These are phyloP conservation scores for Sclerotinia trifoliorum DNA, from an alignment of 2,329 filamentous ascomycete species.

Conservation along the genomic window DNA sequence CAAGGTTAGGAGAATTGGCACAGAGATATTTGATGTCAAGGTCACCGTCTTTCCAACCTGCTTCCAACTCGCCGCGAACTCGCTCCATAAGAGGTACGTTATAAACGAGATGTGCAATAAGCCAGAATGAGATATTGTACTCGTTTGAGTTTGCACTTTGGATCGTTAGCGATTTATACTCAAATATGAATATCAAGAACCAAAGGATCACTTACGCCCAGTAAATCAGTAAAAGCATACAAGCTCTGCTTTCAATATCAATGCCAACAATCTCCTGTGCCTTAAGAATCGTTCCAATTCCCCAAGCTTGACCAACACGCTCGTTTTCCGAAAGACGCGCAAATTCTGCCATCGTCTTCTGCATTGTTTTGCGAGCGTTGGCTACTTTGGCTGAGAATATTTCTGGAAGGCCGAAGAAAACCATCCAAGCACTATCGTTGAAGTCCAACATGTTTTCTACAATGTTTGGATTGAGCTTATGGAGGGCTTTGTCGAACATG, in stretches of 20 bases:
- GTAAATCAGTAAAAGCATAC: slow-evolving; percentile 12
- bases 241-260: slow-evolving; percentile 12
- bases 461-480: slow-evolving; percentile 14
- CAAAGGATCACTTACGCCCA: slow-evolving; percentile 17
- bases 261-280: slow-evolving; percentile 13
- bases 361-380: slow-evolving; percentile 12
- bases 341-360: slow-evolving; percentile 14
- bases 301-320: slow-evolving; percentile 8
- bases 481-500: slow-evolving; percentile 15
- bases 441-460: slow-evolving; percentile 15
- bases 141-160: slow-evolving; percentile 22
- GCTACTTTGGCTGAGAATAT: slow-evolving; percentile 16
- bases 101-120: slow-evolving; percentile 14
- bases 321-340: slow-evolving; percentile 5
- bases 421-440: slow-evolving; percentile 15
- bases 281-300: not conserved
- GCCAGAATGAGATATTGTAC: slow-evolving; percentile 23
- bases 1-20: slow-evolving; percentile 12
- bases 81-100: slow-evolving; percentile 6
- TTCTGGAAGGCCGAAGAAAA: slow-evolving; percentile 18
- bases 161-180: not conserved
- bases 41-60: not conserved
- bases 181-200: not conserved
- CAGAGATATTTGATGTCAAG: slow-evolving; percentile 14
- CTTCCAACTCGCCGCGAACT: slow-evolving; percentile 8